These are phyloP conservation scores for Candida methanosorbosa DNA, from an alignment of 805 yeast species.

Conservation along the genomic window DNA sequence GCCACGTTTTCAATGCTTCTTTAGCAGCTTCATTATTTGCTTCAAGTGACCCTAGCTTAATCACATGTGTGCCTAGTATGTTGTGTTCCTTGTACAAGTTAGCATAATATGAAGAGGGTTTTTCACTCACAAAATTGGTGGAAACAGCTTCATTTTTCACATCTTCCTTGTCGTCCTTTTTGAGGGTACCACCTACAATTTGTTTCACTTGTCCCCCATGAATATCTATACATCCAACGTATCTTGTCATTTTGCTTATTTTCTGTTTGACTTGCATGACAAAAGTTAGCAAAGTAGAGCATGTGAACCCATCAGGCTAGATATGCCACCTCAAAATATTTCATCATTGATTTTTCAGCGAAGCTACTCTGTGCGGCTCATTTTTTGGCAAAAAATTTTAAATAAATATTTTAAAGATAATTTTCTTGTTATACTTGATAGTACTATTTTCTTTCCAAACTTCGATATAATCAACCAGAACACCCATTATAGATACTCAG, in stretches of 20 bases:
- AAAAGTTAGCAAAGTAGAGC: no score
- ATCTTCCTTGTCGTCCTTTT: conserved; percentile 38
- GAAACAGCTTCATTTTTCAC: conserved; percentile 30
- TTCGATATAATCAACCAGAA: no score
- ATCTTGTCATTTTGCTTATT: conserved; percentile 81
- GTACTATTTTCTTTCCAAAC: no score
- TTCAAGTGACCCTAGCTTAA: conserved; percentile 72
- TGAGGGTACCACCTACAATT: conserved; percentile 89
- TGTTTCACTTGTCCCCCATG: conserved; percentile 95
- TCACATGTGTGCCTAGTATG: conserved; percentile 81
- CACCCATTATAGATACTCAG: no score
- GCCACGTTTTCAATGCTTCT: conserved; percentile 71
- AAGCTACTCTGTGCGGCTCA: no score
- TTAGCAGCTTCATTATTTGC: conserved; percentile 78
- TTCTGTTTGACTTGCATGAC: no score
- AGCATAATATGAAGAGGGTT: conserved; percentile 72
- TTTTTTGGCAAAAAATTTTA: no score
- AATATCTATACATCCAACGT: conserved; percentile 91
- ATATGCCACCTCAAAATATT: no score
- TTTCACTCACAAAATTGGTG: conserved; percentile 73
- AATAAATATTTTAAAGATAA: no score
- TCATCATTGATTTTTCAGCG: no score
- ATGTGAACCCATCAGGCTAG: no score
- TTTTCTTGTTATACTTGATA: no score
- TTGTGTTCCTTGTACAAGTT: conserved; percentile 48